Conservation (phyloP, 2,329 filamentous ascomycete genomes). For the Cladosporium sp. region DNA sequence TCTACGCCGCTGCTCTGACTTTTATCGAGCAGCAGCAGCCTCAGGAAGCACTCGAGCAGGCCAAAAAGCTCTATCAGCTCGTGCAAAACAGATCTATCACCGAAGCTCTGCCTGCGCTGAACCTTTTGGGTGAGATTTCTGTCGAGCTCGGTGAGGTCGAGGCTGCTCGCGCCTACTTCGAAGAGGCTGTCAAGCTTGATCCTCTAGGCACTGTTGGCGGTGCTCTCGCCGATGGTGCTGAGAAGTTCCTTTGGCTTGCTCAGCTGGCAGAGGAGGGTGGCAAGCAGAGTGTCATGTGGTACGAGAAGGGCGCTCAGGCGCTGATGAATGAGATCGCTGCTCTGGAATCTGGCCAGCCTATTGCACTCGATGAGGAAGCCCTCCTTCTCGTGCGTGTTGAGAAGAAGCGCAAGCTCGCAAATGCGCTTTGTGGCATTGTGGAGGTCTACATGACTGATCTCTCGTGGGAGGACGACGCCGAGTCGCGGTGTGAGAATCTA, state of each 20-base stretch:
- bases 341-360: constrained; percentile 53
- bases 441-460: constrained; percentile 98
- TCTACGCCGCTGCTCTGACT: constrained; percentile 58
- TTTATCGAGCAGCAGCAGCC: constrained; percentile 60
- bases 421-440: constrained; percentile 88
- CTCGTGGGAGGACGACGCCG: constrained; percentile 79
- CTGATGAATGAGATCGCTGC: constrained; percentile 70
- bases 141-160: constrained; percentile 82
- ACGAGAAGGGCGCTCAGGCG: constrained; percentile 67
- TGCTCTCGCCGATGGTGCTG: constrained; percentile 75
- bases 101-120: constrained; percentile 64
- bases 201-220: constrained; percentile 70
- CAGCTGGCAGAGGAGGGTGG: constrained; percentile 74
- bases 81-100: constrained; percentile 40
- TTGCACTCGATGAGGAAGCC: constrained; percentile 33
- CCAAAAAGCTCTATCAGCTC: constrained; percentile 54
- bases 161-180: constrained; percentile 69
- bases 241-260: constrained; percentile 93
- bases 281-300: constrained; percentile 61
- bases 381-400: constrained; percentile 56
- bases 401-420: constrained; percentile 79
- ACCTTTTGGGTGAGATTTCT: constrained; percentile 76
- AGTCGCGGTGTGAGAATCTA: constrained; percentile 80
- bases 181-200: constrained; percentile 73
- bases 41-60: constrained; percentile 57